These are phyloP conservation scores for Salvia hispanica DNA, from an alignment of 257 asterid genomes.

Conservation along the genomic window DNA sequence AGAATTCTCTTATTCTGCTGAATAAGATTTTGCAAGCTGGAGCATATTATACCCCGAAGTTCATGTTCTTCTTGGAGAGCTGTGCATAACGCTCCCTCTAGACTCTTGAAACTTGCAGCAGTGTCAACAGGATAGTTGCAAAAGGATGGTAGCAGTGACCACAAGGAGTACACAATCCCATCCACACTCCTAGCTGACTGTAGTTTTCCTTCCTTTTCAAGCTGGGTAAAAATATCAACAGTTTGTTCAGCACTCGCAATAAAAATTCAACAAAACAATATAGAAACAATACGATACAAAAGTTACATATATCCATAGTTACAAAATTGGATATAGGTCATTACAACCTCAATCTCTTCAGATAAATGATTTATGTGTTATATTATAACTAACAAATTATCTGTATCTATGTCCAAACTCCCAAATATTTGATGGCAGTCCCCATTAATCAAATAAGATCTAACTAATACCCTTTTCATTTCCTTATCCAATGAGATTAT, in stretches of 20 bases:
- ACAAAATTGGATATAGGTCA: too few species aligned
- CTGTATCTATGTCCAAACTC: too few species aligned
- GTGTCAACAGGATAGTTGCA: slow-evolving; percentile 91
- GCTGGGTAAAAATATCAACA: slow-evolving; percentile 47
- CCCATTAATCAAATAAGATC: too few species aligned
- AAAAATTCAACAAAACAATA: neutral
- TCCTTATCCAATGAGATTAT: neutral
- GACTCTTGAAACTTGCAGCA: slow-evolving; percentile 68
- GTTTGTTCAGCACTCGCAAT: slow-evolving; percentile 20
- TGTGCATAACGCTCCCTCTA: slow-evolving; percentile 55
- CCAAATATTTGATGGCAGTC: too few species aligned
- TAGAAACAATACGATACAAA: neutral
- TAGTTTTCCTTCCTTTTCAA: slow-evolving; percentile 64
- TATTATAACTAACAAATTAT: too few species aligned
- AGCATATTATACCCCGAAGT: slow-evolving; percentile 71
- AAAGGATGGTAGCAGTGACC: slow-evolving; percentile 96
- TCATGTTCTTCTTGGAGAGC: slow-evolving; percentile 74
- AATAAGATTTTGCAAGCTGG: slow-evolving; percentile 83
- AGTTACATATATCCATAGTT: neutral
- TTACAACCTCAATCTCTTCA: too few species aligned
- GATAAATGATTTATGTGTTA: too few species aligned
- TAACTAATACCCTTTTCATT: too few species aligned
- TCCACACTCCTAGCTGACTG: slow-evolving; percentile 63
- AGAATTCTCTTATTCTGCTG: slow-evolving; percentile 69
- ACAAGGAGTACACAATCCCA: slow-evolving; percentile 80